phyloP scores from a whole-genome alignment of 139 green algal species.

The Trebouxia sp. region DNA sequence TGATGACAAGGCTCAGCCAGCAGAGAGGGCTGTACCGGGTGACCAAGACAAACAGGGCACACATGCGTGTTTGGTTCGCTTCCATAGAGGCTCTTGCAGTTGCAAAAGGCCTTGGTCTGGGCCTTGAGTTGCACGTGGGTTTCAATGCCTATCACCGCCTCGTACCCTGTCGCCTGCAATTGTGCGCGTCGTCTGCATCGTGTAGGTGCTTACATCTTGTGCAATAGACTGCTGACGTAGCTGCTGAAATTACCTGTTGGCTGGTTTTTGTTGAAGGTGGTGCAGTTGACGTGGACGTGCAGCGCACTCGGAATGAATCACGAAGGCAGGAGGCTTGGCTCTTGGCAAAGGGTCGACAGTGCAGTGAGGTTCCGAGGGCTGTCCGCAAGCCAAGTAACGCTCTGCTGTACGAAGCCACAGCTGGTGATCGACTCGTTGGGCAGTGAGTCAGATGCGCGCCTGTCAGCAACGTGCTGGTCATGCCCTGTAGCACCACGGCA shows the following conservation, averaged over 20 bases:
- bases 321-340: too few relatives aligned
- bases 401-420: slow-evolving; percentile 3
- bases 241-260: too few relatives aligned
- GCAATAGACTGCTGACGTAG: too few relatives aligned
- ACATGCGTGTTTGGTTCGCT: slow-evolving; percentile 87
- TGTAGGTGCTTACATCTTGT: background rate
- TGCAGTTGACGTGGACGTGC: too few relatives aligned
- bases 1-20: too few relatives aligned
- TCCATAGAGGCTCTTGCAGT: slow-evolving; percentile 86
- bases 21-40: slow-evolving; percentile 78
- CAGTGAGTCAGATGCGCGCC: too few relatives aligned
- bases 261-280: too few relatives aligned
- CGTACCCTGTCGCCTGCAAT: slow-evolving; percentile 59
- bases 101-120: slow-evolving; percentile 95
- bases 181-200: background rate
- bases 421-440: background rate
- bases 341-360: too few relatives aligned
- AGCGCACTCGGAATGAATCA: too few relatives aligned
- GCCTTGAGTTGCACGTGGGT: slow-evolving; percentile 98
- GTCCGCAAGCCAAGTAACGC: background rate
- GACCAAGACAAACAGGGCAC: slow-evolving; percentile 95
- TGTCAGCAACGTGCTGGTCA: background rate
- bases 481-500: background rate
- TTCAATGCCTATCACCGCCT: slow-evolving; percentile 97
- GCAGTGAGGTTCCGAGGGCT: background rate